Conservation (phyloP, 1,284 basidiomycete species). For the Phaffia rhodozyma region DNA sequence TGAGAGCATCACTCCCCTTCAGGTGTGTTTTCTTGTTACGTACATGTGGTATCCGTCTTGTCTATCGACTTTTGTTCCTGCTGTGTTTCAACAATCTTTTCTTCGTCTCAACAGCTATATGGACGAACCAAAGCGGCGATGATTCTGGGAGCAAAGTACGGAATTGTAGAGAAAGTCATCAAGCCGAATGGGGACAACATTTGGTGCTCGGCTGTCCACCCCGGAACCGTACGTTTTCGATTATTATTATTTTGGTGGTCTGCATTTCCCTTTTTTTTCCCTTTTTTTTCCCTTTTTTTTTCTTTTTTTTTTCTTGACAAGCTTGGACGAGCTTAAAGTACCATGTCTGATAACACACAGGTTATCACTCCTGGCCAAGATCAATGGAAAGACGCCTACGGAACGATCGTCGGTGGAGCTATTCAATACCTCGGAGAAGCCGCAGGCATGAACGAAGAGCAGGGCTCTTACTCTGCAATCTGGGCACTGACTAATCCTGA, state of each 20-base stretch:
- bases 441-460: too few relatives aligned
- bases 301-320: slow-evolving; percentile 18
- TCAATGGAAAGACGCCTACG: slow-evolving; percentile 37
- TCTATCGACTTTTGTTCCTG: too few relatives aligned
- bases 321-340: too few relatives aligned
- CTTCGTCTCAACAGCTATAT: slow-evolving; percentile 35
- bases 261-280: not conserved
- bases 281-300: slow-evolving; percentile 10
- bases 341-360: too few relatives aligned
- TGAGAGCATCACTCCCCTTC: not conserved
- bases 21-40: too few relatives aligned
- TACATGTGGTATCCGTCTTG: too few relatives aligned
- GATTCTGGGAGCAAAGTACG: slow-evolving; percentile 36
- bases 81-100: slow-evolving; percentile 10
- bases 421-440: too few relatives aligned
- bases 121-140: slow-evolving; percentile 40
- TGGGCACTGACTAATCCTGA: slow-evolving; percentile 21
- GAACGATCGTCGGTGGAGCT: slow-evolving; percentile 20
- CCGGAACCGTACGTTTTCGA: not conserved
- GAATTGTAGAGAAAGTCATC: slow-evolving; percentile 36
- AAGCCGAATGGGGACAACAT: slow-evolving; percentile 32
- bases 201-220: slow-evolving; percentile 32
- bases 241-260: too few relatives aligned
- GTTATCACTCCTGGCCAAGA: slow-evolving; percentile 41
- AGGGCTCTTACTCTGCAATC: too few relatives aligned